phyloP scores from a whole-genome alignment of 2,329 filamentous ascomycete species.

The Pseudopithomyces chartarum region DNA sequence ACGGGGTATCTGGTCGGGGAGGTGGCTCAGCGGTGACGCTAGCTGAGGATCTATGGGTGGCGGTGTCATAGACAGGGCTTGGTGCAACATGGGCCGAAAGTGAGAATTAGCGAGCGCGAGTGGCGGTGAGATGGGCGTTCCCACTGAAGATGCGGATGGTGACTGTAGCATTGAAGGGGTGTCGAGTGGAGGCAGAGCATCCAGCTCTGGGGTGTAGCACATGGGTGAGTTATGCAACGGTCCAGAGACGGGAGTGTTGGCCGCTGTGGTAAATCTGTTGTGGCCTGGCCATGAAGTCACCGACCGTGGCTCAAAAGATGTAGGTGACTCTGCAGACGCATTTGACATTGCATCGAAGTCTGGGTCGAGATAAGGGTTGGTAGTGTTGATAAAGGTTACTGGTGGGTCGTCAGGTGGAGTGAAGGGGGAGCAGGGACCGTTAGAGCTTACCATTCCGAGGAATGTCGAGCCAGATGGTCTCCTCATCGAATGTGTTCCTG shows the following conservation, averaged over 20 bases:
- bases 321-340: constrained; percentile 39
- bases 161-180: constrained; percentile 30
- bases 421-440: not conserved
- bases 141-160: constrained; percentile 33
- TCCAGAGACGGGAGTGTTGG: constrained; percentile 28
- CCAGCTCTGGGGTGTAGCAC: constrained; percentile 35
- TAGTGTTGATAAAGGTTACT: constrained; percentile 67
- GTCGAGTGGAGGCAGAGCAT: constrained; percentile 30
- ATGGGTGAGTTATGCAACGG: constrained; percentile 43
- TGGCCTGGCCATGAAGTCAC: constrained; percentile 33
- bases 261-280: constrained; percentile 30
- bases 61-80: constrained; percentile 32
- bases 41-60: constrained; percentile 43
- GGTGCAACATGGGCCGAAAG: constrained; percentile 59
- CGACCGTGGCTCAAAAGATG: constrained; percentile 33
- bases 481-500: constrained; percentile 66
- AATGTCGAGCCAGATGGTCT: constrained; percentile 66
- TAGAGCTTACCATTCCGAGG: constrained; percentile 59
- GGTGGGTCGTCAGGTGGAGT: constrained; percentile 15
- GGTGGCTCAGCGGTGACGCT: constrained; percentile 33
- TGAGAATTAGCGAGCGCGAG: constrained; percentile 54
- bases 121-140: constrained; percentile 48
- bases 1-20: constrained; percentile 31
- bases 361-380: constrained; percentile 63
- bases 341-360: constrained; percentile 40